Percentiles rank a stretch among this genome's conserved stretches.
phyloP scores from a whole-genome alignment of 2,329 filamentous ascomycete species.

The Aspergillus sp. region DNA sequence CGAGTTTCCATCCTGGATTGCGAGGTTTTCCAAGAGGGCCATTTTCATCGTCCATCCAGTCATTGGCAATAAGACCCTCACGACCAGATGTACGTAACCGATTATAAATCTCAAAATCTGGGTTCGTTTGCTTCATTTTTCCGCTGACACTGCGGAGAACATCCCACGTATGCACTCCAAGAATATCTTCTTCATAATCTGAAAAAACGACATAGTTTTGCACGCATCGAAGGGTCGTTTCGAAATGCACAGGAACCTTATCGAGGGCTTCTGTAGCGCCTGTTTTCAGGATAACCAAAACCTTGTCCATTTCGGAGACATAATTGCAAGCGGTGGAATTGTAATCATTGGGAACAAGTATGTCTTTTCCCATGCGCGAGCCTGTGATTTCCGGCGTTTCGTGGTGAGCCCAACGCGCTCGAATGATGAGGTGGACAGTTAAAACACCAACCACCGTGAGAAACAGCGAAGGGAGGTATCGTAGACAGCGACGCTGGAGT shows the following conservation, averaged over 20 bases:
- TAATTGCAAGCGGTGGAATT: neutral
- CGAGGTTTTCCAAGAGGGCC: constrained; percentile 33
- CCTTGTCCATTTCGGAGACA: constrained; percentile 19
- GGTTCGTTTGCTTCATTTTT: constrained; percentile 15
- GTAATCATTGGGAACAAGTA: neutral
- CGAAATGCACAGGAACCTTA: constrained; percentile 29
- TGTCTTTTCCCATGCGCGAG: neutral
- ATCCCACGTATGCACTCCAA: constrained; percentile 25
- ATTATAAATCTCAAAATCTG: constrained; percentile 31
- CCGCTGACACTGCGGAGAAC: constrained; percentile 26
- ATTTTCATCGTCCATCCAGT: constrained; percentile 30
- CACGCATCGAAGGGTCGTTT: constrained; percentile 28
- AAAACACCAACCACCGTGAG: neutral
- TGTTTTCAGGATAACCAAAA: constrained; percentile 29
- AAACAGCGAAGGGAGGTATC: neutral
- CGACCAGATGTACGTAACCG: constrained; percentile 42
- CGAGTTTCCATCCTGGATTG: constrained; percentile 48
- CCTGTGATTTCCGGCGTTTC: neutral
- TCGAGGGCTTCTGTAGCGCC: constrained; percentile 29
- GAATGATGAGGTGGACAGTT: neutral
- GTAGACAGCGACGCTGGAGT: neutral
- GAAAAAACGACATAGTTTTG: constrained; percentile 31
- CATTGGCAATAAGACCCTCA: constrained; percentile 30
- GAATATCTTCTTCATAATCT: constrained; percentile 29
- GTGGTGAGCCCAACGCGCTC: neutral